A percentile compares a stretch with the other conserved stretches of the same genome.
phyloP scores from a whole-genome alignment of 2,329 filamentous ascomycete genomes.

The Pseudogymnoascus verrucosus region DNA sequence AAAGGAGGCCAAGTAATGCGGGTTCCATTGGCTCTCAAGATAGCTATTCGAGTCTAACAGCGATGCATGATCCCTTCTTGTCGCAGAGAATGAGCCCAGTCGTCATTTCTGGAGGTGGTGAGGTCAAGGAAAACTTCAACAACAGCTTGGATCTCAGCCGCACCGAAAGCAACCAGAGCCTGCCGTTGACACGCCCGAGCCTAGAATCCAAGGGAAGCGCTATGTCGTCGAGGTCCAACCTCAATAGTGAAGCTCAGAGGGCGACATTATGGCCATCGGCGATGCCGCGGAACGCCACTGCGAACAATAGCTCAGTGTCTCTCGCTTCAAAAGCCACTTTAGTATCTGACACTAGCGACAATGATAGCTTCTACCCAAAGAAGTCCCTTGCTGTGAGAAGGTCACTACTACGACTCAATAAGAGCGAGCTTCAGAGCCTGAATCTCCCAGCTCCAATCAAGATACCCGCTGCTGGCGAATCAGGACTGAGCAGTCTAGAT shows the following conservation, averaged over 20 bases:
- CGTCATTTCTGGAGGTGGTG: conserved; percentile 54
- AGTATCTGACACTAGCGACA: conserved; percentile 47
- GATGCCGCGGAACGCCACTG: conserved; percentile 31
- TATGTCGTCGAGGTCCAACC: conserved; percentile 18
- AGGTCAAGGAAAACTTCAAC: conserved; percentile 53
- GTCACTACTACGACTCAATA: conserved; percentile 44
- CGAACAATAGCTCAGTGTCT: conserved; percentile 8
- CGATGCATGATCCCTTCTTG: conserved; percentile 47
- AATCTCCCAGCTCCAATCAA: conserved; percentile 47
- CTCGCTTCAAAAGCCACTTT: conserved; percentile 10
- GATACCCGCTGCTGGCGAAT: conserved; percentile 31
- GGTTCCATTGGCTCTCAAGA: conserved; percentile 42
- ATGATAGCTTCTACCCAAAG: conserved; percentile 40
- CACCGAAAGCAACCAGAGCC: conserved; percentile 44
- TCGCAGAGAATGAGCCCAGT: conserved; percentile 57
- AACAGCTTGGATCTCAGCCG: conserved; percentile 39
- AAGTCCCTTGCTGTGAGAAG: conserved; percentile 47
- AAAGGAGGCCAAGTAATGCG: conserved; percentile 28
- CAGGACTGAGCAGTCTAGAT: conserved; percentile 48
- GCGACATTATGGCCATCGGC: conserved; percentile 48
- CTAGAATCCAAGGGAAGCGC: conserved; percentile 34
- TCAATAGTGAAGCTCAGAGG: conserved; percentile 31
- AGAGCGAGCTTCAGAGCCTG: conserved; percentile 35
- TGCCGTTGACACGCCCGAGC: conserved; percentile 34
- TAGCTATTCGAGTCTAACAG: conserved; percentile 35